These are phyloP conservation scores for Apiotrichum sp. DNA, from an alignment of 1,284 basidiomycete genomes.

Conservation along the genomic window DNA sequence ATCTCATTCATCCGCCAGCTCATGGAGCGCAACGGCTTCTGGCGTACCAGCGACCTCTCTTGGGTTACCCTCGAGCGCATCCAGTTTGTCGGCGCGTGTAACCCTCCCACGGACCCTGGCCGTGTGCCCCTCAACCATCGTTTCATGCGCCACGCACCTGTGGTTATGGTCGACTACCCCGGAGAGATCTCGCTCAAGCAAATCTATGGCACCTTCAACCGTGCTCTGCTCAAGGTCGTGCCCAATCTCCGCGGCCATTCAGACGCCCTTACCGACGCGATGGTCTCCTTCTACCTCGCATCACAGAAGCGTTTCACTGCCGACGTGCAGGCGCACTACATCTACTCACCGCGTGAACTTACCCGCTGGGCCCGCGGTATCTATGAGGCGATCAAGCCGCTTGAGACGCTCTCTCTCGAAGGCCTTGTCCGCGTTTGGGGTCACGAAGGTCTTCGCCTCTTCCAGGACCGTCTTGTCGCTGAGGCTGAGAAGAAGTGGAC, in stretches of 20 bases:
- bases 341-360: conserved; percentile 97
- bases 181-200: conserved; percentile 95
- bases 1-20: conserved; percentile 98
- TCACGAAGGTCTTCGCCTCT: conserved; percentile 92
- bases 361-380: conserved; percentile 97
- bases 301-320: conserved; percentile 94
- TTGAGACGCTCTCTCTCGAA: conserved; percentile 85
- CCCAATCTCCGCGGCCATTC: conserved; percentile 89
- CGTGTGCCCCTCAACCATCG: conserved; percentile 96
- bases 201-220: conserved; percentile 98
- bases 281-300: conserved; percentile 92
- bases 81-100: conserved; percentile 98
- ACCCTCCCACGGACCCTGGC: conserved; percentile 99
- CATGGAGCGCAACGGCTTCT: conserved; percentile 91
- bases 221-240: conserved; percentile 90
- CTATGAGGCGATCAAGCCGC: conserved; percentile 88
- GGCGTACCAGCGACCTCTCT: conserved; percentile 87
- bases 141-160: conserved; percentile 93
- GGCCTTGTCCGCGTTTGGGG: conserved; percentile 97
- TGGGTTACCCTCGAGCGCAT: conserved; percentile 98
- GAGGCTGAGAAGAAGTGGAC: conserved; percentile 93
- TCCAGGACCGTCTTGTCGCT: conserved; percentile 92
- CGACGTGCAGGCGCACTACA: conserved; percentile 95
- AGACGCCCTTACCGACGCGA: conserved; percentile 91
- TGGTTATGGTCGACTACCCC: conserved; percentile 99